A percentile compares a stretch with the other conserved stretches of the same genome.
phyloP scores from a whole-genome alignment of 805 yeast genomes.

The Tetrapisispora arboricola region DNA sequence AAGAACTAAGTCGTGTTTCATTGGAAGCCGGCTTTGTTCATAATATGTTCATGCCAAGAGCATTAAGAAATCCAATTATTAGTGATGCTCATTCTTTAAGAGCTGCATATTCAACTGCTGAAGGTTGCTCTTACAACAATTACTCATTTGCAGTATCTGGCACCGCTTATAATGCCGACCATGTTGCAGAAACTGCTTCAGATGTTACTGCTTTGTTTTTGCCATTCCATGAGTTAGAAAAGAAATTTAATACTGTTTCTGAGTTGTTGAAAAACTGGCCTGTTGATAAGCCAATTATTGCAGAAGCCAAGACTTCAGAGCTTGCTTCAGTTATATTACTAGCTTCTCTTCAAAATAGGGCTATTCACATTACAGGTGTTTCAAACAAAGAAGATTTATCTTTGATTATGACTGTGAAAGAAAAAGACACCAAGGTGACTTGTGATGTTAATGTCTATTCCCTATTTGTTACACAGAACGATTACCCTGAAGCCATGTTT shows the following conservation, averaged over 20 bases:
- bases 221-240: slow-evolving; percentile 64
- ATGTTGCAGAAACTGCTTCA: slow-evolving; percentile 49
- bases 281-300: slow-evolving; percentile 66
- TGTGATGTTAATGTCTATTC: slow-evolving; percentile 81
- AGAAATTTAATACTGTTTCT: slow-evolving; percentile 68
- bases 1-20: slow-evolving; percentile 57
- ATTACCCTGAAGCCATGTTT: slow-evolving; percentile 56
- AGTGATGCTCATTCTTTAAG: slow-evolving; percentile 55
- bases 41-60: slow-evolving; percentile 68
- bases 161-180: slow-evolving; percentile 54
- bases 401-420: slow-evolving; percentile 75
- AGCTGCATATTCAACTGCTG: slow-evolving; percentile 44
- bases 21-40: slow-evolving; percentile 84
- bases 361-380: slow-evolving; percentile 84
- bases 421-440: slow-evolving; percentile 70
- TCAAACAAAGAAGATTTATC: slow-evolving; percentile 72
- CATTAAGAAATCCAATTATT: slow-evolving; percentile 49
- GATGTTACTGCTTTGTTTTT: slow-evolving; percentile 71
- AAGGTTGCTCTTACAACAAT: slow-evolving; percentile 65
- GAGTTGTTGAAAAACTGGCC: slow-evolving; percentile 83
- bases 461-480: slow-evolving; percentile 63
- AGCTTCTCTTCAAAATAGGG: slow-evolving; percentile 76
- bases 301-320: slow-evolving; percentile 87
- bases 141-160: slow-evolving; percentile 79
- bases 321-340: slow-evolving; percentile 84